phyloP scores from a whole-genome alignment of 2,329 filamentous ascomycete species.

The Orbilia brochopaga region DNA sequence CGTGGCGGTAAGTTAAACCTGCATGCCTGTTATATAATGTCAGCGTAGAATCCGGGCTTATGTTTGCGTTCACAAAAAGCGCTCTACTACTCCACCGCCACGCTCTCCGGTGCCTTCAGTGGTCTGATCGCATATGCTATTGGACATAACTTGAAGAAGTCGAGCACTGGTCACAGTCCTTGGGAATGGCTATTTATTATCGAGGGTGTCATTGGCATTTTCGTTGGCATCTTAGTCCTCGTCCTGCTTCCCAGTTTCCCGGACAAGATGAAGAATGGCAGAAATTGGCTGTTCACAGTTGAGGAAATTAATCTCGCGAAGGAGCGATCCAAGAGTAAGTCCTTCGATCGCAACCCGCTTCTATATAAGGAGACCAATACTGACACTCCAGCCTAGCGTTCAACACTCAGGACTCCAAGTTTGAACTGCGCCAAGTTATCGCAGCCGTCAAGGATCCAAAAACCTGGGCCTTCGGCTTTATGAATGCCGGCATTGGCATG shows the following conservation, averaged over 20 bases:
- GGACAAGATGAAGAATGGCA: constrained; percentile 30
- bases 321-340: constrained; percentile 20
- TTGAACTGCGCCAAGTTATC: constrained; percentile 24
- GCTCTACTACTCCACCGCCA: constrained; percentile 66
- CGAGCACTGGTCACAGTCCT: constrained; percentile 65
- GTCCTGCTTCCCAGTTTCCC: constrained; percentile 18
- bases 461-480: constrained; percentile 21
- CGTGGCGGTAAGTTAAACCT: constrained; percentile 19
- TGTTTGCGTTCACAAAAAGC: constrained; percentile 7
- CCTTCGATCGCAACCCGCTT: neutral
- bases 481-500: constrained; percentile 37
- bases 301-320: constrained; percentile 34
- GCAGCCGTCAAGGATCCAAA: constrained; percentile 26
- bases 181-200: constrained; percentile 85
- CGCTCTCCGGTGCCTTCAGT: constrained; percentile 64
- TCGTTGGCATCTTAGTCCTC: constrained; percentile 56
- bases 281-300: constrained; percentile 30
- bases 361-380: too few relatives aligned
- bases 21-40: neutral
- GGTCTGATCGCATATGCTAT: constrained; percentile 65
- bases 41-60: neutral
- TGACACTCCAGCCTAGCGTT: constrained; percentile 2
- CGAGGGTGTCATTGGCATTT: constrained; percentile 64
- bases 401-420: constrained; percentile 28
- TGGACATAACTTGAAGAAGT: constrained; percentile 58